Evolutionary conservation across 768 basidiomycete species (phyloP).

Genomic region (Trametes cinnabarina): DNA sequence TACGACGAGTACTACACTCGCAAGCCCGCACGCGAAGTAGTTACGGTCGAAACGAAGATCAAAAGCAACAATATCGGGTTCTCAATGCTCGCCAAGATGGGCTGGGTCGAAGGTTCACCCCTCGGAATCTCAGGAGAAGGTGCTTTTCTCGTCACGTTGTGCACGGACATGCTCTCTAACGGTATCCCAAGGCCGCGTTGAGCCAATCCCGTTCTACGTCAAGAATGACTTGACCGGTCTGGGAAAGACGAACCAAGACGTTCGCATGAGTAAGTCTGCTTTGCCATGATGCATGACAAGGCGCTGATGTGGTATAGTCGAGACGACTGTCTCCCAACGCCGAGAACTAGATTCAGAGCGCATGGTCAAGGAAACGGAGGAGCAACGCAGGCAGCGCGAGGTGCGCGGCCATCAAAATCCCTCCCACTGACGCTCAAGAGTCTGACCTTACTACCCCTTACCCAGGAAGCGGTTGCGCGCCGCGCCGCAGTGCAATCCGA

Average conservation of each 20-base stretch:
- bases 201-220: slow-evolving; percentile 79
- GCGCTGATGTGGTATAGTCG: slow-evolving; percentile 35
- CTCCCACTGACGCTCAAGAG: neutral
- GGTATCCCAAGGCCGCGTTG: slow-evolving; percentile 59
- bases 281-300: neutral
- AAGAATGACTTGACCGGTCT: slow-evolving; percentile 78
- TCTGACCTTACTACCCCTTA: neutral
- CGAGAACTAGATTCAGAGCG: slow-evolving; percentile 80
- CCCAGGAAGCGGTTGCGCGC: slow-evolving; percentile 61
- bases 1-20: slow-evolving; percentile 62
- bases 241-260: slow-evolving; percentile 76
- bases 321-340: slow-evolving; percentile 80
- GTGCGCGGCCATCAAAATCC: slow-evolving; percentile 34
- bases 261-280: slow-evolving; percentile 52
- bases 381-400: slow-evolving; percentile 72
- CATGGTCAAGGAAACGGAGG: slow-evolving; percentile 75
- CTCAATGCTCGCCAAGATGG: slow-evolving; percentile 74
- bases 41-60: slow-evolving; percentile 81
- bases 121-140: slow-evolving; percentile 77
- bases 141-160: slow-evolving; percentile 30
- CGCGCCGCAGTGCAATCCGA: slow-evolving; percentile 65
- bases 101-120: slow-evolving; percentile 79
- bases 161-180: neutral
- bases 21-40: slow-evolving; percentile 54
- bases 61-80: slow-evolving; percentile 80